Percentiles rank a stretch among this genome's conserved stretches.
phyloP scores from a whole-genome alignment of 305 asterid genomes.

The Solanum hybrid region DNA sequence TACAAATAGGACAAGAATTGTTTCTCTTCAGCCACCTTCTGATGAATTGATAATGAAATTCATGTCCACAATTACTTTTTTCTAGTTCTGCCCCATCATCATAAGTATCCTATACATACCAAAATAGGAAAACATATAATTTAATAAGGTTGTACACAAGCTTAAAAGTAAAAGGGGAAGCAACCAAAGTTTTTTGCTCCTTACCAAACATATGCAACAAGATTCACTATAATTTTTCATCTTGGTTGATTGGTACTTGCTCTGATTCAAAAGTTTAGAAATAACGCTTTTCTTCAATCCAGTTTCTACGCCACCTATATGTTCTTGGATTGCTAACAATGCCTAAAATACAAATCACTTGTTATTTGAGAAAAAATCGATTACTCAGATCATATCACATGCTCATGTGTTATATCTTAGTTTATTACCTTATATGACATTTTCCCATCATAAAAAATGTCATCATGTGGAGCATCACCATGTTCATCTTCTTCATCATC shows the following conservation, averaged over 20 bases:
- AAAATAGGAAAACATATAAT: too few species aligned
- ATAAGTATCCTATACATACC: background rate
- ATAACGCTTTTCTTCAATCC: background rate
- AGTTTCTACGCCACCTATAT: background rate
- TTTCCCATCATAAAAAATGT: background rate
- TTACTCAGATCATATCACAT: background rate
- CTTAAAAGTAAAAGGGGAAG: background rate
- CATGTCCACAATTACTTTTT: background rate
- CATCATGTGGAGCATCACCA: background rate
- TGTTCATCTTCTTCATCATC: background rate
- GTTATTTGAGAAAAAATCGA: background rate
- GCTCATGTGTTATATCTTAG: background rate
- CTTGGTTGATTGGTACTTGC: background rate
- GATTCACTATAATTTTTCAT: background rate
- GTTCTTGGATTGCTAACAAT: background rate
- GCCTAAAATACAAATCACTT: background rate
- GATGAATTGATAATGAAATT: background rate
- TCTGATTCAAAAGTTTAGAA: background rate
- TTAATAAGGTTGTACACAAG: background rate
- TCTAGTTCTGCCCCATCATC: background rate
- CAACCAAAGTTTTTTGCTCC: background rate
- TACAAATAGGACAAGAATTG: background rate
- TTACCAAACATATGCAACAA: slow-evolving; percentile 9
- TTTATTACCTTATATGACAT: background rate
- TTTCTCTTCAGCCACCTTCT: background rate